phyloP scores from a whole-genome alignment of 352 stramenopile genomes.

The Phytophthora tentaculata region DNA sequence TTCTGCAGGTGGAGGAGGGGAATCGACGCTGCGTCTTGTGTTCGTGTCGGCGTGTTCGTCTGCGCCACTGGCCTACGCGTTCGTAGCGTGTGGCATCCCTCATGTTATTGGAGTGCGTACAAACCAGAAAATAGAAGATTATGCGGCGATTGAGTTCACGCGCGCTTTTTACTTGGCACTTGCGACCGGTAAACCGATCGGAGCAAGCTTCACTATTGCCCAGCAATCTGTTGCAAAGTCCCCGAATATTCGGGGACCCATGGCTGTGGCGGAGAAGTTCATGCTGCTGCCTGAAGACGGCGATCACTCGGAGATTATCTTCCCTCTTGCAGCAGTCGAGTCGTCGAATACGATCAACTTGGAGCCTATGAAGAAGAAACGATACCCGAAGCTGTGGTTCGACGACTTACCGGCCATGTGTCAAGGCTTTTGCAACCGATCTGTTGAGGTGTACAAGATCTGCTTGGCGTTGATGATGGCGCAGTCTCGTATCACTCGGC shows the following conservation, averaged over 20 bases:
- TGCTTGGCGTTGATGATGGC: conserved; percentile 79
- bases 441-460: conserved; percentile 86
- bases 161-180: conserved; percentile 83
- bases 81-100: conserved; percentile 89
- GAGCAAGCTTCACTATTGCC: conserved; percentile 73
- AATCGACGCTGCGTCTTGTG: conserved; percentile 69
- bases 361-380: conserved; percentile 55
- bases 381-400: conserved; percentile 82
- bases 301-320: conserved; percentile 86
- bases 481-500: conserved; percentile 74
- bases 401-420: conserved; percentile 78
- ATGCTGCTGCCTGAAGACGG: conserved; percentile 74
- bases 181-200: conserved; percentile 76
- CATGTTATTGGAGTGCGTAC: conserved; percentile 92
- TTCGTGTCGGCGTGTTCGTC: conserved; percentile 87
- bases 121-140: conserved; percentile 89
- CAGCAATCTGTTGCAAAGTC: conserved; percentile 80
- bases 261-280: conserved; percentile 80
- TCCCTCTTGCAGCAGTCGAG: conserved; percentile 65
- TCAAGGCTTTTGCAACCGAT: conserved; percentile 82
- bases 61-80: conserved; percentile 78
- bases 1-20: conserved; percentile 46
- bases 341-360: conserved; percentile 51
- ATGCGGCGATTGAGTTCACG: conserved; percentile 87
- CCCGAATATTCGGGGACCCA: conserved; percentile 74